Base-by-base conservation (phyloP, 805 yeast genomes). In the Saccharomyces cerevisiae region DNA sequence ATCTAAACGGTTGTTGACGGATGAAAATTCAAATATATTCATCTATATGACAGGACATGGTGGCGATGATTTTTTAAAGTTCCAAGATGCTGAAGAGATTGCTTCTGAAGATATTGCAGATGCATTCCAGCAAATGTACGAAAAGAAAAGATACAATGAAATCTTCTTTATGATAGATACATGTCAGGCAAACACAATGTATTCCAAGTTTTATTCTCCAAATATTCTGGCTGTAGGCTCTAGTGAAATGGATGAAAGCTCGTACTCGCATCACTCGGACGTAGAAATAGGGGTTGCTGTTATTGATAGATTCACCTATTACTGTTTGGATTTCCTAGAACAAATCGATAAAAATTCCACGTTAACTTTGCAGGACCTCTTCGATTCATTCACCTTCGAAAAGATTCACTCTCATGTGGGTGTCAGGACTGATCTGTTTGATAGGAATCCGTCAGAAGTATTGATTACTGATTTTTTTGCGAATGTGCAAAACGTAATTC, bases 151-250 rank as follows among this genome's bases (percentile, higher is more conserved):
- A 53, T 94, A 94, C 74, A 90, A 91, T 62, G 98, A 94, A 74
- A 87, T 94, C 32, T 83, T 94, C 66, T 94, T 94, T 72, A 94
- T 94, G 98, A 87, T 94, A 59, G 99, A 94, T 70, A 94, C 99
- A 0, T 94, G 99, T 67, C 99, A 94, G 75, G 99, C 99, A 27
- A 94, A 92, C 71, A 89, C 99, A 14, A 92, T 94, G 99, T 94
- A 87, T 72, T 85, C 95, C 54, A 81, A 86, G 65, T 83, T 92
- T 66, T 90, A 89, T 68, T 86, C 96, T 9, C 98, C 99, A 32
- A 90, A 94, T 68, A 82, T 94, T 48, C 71, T 94, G 51, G 89
- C 97, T 1, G 95, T 92, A 36, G 99, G 99, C 0, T 89, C 97
- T 0, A 87, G 96, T 9, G 86, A 79, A 59, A 58, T 89, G 6